Evolutionary conservation across 306 rosid species (phyloP), one percentile per base, ranked within the genome.

Genomic region (Acacia acuminata): DNA sequence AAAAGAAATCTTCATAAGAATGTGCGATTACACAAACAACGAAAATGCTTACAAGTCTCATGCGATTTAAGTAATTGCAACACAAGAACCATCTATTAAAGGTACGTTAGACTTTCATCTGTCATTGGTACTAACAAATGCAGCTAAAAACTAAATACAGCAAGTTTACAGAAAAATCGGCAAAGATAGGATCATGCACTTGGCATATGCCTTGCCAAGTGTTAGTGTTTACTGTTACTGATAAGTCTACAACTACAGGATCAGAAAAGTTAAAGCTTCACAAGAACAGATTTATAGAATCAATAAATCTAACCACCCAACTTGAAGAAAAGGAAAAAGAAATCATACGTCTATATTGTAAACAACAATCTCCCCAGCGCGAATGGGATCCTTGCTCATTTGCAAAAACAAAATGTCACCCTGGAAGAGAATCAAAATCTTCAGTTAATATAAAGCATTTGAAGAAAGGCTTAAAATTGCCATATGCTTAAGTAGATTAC

Each of bases 311-410:
- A 81, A 36, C 42, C 42, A 71, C 60, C 60, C 47, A 47, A 72
- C 34, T 47, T 47, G 24, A 47, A 47, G 76, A 71, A 22, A 51
- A 70, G 61, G 69, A 43, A 16, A 30, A 71, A 38, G 14, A 79
- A 36, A 36, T 44, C 84, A 56, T 88, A 92, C 97, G 53, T 92
- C 88, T 7, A 87, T 34, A 32, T 84, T 91, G 82, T 79, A 92
- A 84, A 94, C 98, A n/a, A 91, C 83, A 42, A 93, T 90, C 34
- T 91, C 97, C 78, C 97, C 97, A 0, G 93, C 81, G 45, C 92
- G 94, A 76, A 91, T 85, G 64, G 97, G 96, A 77, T 88, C 86
- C 76, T 90, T 69, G 70, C 74, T 86, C 96, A 88, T 85, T 71
- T 60, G 82, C 90, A 93, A 88, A 81, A 93, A 90, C 51, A 93